Conservation (phyloP, 768 basidiomycete genomes). For the Calocera viscosa region DNA sequence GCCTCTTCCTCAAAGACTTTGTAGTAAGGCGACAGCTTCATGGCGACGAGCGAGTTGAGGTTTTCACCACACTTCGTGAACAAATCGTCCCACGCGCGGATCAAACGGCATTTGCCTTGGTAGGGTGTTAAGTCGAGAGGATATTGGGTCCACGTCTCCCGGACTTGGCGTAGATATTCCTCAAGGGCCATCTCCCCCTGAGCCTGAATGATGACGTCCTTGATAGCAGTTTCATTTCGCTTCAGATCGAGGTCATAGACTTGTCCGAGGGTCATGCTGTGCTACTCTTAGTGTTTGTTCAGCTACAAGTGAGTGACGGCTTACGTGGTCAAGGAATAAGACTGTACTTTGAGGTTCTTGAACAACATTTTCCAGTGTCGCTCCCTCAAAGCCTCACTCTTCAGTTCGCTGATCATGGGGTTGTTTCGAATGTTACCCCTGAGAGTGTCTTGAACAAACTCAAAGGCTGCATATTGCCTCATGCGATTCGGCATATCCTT, state of each 20-base stretch:
- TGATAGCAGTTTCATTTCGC: slow-evolving; percentile 79
- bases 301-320: slow-evolving; percentile 15
- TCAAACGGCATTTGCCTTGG: slow-evolving; percentile 95
- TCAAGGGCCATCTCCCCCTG: slow-evolving; percentile 98
- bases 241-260: slow-evolving; percentile 96
- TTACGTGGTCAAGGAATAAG: slow-evolving; percentile 61
- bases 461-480: slow-evolving; percentile 98
- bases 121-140: slow-evolving; percentile 94
- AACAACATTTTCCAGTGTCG: slow-evolving; percentile 97
- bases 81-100: slow-evolving; percentile 91
- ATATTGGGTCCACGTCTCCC: slow-evolving; percentile 93
- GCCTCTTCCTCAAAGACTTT: slow-evolving; percentile 94
- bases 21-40: slow-evolving; percentile 97
- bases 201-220: slow-evolving; percentile 91
- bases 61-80: slow-evolving; percentile 97
- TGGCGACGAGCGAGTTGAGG: slow-evolving; percentile 85
- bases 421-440: slow-evolving; percentile 82
- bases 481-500: slow-evolving; percentile 98
- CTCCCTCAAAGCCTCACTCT: slow-evolving; percentile 93
- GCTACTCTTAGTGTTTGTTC: not conserved
- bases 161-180: slow-evolving; percentile 91
- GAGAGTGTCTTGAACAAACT: slow-evolving; percentile 89
- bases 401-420: slow-evolving; percentile 77
- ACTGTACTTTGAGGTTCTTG: slow-evolving; percentile 66
- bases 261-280: slow-evolving; percentile 85